These are phyloP conservation scores for Nicotiana sylvestris DNA, from an alignment of 257 asterid species.

Conservation along the genomic window DNA sequence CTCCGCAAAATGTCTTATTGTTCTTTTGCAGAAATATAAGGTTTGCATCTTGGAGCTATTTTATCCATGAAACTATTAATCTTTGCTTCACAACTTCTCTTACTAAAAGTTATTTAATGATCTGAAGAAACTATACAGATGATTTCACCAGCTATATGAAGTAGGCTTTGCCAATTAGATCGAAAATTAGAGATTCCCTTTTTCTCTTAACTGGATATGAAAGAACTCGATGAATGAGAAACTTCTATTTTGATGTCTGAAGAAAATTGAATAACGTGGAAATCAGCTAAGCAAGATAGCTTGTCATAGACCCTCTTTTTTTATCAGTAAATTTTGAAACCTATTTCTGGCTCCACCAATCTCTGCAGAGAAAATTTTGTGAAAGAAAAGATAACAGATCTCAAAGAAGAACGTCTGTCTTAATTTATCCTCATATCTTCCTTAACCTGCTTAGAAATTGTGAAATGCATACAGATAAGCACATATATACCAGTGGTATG, in stretches of 20 bases:
- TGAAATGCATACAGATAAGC: neutral
- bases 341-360: neutral
- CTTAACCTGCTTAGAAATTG: neutral
- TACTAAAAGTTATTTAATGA: neutral
- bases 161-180: neutral
- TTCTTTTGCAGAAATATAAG: neutral
- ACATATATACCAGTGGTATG: neutral
- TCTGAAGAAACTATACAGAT: neutral
- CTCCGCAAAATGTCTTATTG: neutral
- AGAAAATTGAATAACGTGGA: neutral
- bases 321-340: neutral
- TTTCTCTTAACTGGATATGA: neutral
- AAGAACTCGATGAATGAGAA: neutral
- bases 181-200: neutral
- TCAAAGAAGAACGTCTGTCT: neutral
- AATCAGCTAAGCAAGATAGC: neutral
- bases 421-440: neutral
- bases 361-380: neutral
- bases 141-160: slow-evolving; percentile 8
- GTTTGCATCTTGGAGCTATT: neutral
- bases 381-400: neutral
- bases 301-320: neutral
- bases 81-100: neutral
- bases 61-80: neutral
- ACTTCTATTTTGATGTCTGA: neutral